A percentile compares a stretch with the other conserved stretches of the same genome.
phyloP scores from a whole-genome alignment of 176 grass and related monocot genomes.

The Oropetium thomaeum region DNA sequence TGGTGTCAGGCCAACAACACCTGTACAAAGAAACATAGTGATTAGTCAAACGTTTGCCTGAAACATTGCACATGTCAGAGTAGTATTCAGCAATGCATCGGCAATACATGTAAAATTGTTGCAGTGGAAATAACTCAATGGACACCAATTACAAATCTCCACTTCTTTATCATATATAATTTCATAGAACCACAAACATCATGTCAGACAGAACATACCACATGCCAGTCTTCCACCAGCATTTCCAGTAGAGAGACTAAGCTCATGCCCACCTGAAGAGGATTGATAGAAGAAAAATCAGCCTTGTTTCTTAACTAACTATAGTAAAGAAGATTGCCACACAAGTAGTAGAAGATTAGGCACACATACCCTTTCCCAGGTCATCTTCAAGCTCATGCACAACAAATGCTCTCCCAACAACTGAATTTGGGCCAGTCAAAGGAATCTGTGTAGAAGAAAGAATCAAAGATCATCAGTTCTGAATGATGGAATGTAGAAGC shows the following conservation, averaged over 20 bases:
- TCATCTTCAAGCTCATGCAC: conserved; percentile 99
- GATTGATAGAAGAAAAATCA: conserved; percentile 10
- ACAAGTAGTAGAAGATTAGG: conserved; percentile 11
- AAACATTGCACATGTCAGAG: neutral
- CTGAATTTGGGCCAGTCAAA: conserved; percentile 72
- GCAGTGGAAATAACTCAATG: neutral
- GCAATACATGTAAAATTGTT: neutral
- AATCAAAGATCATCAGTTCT: neutral
- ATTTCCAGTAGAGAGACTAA: conserved; percentile 94
- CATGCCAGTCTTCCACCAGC: conserved; percentile 98
- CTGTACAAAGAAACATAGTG: conserved; percentile 38
- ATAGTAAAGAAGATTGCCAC: neutral
- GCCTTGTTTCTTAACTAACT: neutral
- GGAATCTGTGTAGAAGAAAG: conserved; percentile 62
- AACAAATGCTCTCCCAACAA: conserved; percentile 95
- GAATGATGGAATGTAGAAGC: neutral
- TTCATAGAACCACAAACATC: neutral
- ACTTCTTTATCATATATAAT: neutral
- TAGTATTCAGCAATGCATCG: neutral
- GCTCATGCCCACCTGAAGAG: conserved; percentile 80
- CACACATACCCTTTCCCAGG: conserved; percentile 81
- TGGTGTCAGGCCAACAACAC: conserved; percentile 88
- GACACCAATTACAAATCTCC: neutral
- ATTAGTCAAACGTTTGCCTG: neutral
- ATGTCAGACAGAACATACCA: conserved; percentile 45